These are phyloP conservation scores for Alisma plantagoaquatica DNA, from an alignment of 106 monocot genomes.

Conservation along the genomic window DNA sequence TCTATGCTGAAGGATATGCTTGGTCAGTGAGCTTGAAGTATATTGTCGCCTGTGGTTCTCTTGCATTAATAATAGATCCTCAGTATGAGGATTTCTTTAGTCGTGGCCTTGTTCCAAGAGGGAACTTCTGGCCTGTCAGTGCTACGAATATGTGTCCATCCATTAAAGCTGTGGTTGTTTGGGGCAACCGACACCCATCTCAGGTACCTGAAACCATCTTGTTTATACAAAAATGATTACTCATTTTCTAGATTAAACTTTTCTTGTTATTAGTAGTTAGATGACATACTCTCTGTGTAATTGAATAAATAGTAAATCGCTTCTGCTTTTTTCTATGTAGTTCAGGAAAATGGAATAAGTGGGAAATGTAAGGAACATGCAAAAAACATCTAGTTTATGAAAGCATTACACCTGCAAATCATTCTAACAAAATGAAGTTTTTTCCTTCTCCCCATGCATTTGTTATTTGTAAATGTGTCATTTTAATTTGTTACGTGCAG, in stretches of 20 bases:
- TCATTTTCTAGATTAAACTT: no score
- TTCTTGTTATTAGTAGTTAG: not conserved
- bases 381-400: no score
- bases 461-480: no score
- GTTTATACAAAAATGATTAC: no score
- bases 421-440: no score
- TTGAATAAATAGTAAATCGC: no score
- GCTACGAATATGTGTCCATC: slow-evolving; percentile 24
- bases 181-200: slow-evolving; percentile 42
- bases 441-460: no score
- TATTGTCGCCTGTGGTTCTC: slow-evolving; percentile 54
- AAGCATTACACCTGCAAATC: no score
- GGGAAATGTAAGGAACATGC: no score
- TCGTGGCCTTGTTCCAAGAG: slow-evolving; percentile 32
- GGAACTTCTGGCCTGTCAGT: slow-evolving; percentile 30
- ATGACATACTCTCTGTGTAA: no score
- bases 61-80: slow-evolving; percentile 40
- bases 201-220: slow-evolving; percentile 15
- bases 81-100: slow-evolving; percentile 57
- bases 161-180: slow-evolving; percentile 41
- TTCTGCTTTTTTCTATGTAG: no score
- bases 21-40: slow-evolving; percentile 79
- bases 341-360: no score
- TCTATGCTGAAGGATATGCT: slow-evolving; percentile 69
- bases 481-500: slow-evolving; percentile 10